A percentile compares a stretch with the other conserved stretches of the same genome.
These are phyloP conservation scores for Mikania micrantha DNA, from an alignment of 129 eudicot species.

Conservation along the genomic window DNA sequence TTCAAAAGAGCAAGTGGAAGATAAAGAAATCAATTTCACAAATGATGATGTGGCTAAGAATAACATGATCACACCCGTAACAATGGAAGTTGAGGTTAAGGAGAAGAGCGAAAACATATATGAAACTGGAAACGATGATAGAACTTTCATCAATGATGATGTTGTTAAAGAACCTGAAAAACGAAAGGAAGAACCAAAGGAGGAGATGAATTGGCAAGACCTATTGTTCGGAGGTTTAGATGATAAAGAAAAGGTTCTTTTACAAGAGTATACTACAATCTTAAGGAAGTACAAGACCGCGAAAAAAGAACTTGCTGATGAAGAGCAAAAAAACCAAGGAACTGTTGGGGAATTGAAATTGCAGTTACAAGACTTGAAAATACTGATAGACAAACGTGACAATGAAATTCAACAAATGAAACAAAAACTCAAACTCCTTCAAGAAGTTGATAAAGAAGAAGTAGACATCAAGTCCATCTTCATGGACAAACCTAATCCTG, in stretches of 20 bases:
- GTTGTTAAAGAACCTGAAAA: background rate
- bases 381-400: slow-evolving; percentile 42
- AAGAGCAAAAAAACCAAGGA: slow-evolving; percentile 42
- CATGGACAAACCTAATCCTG: slow-evolving; percentile 12
- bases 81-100: background rate
- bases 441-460: slow-evolving; percentile 9
- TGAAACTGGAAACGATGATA: background rate
- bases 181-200: slow-evolving; percentile 1
- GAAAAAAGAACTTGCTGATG: slow-evolving; percentile 48
- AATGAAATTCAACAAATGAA: slow-evolving; percentile 56
- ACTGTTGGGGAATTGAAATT: slow-evolving; percentile 23
- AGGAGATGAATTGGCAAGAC: slow-evolving; percentile 50
- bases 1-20: slow-evolving; percentile 7
- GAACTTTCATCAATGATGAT: background rate
- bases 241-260: slow-evolving; percentile 60
- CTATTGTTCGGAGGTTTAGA: slow-evolving; percentile 59
- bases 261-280: slow-evolving; percentile 65
- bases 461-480: slow-evolving; percentile 18
- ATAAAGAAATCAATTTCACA: background rate
- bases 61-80: background rate
- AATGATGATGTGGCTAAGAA: background rate
- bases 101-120: background rate
- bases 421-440: slow-evolving; percentile 35
- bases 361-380: slow-evolving; percentile 41
- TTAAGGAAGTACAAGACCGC: slow-evolving; percentile 64